These are phyloP conservation scores for Tolypocladium paradoxum DNA, from an alignment of 2,329 filamentous ascomycete genomes.

Conservation along the genomic window DNA sequence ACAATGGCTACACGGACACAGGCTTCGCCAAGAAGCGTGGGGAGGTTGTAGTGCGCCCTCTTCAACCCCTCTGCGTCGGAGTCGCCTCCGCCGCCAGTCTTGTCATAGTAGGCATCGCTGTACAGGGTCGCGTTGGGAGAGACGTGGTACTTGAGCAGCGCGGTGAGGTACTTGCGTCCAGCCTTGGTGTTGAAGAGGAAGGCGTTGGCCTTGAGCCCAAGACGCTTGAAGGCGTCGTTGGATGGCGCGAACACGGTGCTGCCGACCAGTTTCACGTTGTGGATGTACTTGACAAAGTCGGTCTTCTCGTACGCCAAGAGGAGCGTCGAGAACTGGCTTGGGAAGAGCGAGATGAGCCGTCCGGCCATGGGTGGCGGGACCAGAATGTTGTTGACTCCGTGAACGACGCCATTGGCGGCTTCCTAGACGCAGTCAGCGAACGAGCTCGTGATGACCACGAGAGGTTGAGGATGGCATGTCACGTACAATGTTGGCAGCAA, in stretches of 20 bases:
- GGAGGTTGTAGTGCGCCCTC: slow-evolving; percentile 54
- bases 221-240: slow-evolving; percentile 68
- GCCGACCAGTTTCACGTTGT: slow-evolving; percentile 44
- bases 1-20: slow-evolving; percentile 61
- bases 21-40: slow-evolving; percentile 58
- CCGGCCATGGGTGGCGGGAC: slow-evolving; percentile 59
- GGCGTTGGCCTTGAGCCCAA: slow-evolving; percentile 63
- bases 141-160: slow-evolving; percentile 70
- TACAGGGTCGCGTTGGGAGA: slow-evolving; percentile 68
- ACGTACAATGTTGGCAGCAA: slow-evolving; percentile 59
- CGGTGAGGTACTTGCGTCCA: slow-evolving; percentile 66
- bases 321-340: slow-evolving; percentile 67
- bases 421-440: slow-evolving; percentile 29
- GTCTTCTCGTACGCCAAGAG: slow-evolving; percentile 66
- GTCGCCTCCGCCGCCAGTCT: slow-evolving; percentile 12
- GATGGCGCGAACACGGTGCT: slow-evolving; percentile 72
- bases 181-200: slow-evolving; percentile 72
- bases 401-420: slow-evolving; percentile 71
- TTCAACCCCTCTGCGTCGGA: slow-evolving; percentile 14
- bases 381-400: slow-evolving; percentile 65
- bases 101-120: slow-evolving; percentile 67
- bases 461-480: neutral
- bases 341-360: slow-evolving; percentile 50
- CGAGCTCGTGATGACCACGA: neutral
- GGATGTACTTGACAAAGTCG: slow-evolving; percentile 51